Percentiles rank a stretch among this genome's conserved stretches.
phyloP scores from a whole-genome alignment of 2,329 filamentous ascomycete species.

The Coniochaeta sp. region DNA sequence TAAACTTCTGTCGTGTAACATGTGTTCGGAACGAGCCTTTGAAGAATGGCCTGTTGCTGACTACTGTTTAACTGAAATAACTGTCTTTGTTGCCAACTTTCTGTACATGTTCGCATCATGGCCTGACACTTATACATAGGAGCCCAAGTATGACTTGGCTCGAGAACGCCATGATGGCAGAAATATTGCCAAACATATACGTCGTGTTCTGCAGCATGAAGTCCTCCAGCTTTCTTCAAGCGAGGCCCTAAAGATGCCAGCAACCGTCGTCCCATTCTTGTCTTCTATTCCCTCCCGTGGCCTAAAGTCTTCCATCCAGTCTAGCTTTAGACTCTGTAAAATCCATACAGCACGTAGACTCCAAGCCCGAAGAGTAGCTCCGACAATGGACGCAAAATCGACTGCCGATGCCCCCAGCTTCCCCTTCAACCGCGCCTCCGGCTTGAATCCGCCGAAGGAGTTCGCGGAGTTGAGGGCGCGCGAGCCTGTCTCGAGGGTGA shows the following conservation, averaged over 20 bases:
- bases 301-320: neutral
- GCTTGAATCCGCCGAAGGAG: conserved; percentile 32
- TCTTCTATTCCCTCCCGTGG: neutral
- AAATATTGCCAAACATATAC: neutral
- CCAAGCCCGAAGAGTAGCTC: neutral
- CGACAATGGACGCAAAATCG: neutral
- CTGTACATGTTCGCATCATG: neutral
- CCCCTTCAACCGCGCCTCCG: conserved; percentile 29
- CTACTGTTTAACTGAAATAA: neutral
- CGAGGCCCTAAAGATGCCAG: neutral
- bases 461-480: conserved; percentile 33
- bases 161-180: neutral
- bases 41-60: neutral
- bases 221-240: neutral
- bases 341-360: neutral
- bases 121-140: neutral
- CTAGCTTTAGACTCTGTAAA: neutral
- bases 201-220: neutral
- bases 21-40: neutral
- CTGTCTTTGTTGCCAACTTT: neutral
- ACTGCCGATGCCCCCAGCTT: conserved; percentile 19
- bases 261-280: neutral
- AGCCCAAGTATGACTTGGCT: neutral
- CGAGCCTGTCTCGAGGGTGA: conserved; percentile 34
- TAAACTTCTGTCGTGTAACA: neutral